These are phyloP conservation scores for Starmerella floricola DNA, from an alignment of 805 yeast genomes.

Conservation along the genomic window DNA sequence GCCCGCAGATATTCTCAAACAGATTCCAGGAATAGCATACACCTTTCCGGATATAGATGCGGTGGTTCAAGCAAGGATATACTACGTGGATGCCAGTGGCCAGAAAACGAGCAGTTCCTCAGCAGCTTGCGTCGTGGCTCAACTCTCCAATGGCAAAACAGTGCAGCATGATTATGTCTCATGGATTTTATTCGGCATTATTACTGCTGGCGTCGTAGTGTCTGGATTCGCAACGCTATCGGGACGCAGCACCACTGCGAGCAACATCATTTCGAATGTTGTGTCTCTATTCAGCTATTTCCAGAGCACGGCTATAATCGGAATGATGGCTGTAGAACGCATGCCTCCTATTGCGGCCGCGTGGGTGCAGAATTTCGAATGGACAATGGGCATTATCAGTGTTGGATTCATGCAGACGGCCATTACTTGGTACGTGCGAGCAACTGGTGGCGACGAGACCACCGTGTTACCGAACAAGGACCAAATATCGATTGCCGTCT, in stretches of 20 bases:
- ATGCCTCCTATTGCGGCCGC: slow-evolving; percentile 97
- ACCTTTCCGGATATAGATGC: slow-evolving; percentile 93
- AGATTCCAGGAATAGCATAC: slow-evolving; percentile 74
- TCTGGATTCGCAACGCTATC: slow-evolving; percentile 77
- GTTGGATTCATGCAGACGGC: slow-evolving; percentile 56
- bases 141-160: slow-evolving; percentile 75
- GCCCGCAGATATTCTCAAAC: slow-evolving; percentile 30
- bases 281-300: slow-evolving; percentile 85
- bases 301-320: slow-evolving; percentile 80
- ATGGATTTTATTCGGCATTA: slow-evolving; percentile 91
- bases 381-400: slow-evolving; percentile 88
- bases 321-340: slow-evolving; percentile 88
- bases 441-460: slow-evolving; percentile 84
- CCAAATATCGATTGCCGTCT: slow-evolving; percentile 72
- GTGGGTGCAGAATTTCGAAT: slow-evolving; percentile 92
- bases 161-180: slow-evolving; percentile 85
- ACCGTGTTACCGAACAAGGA: slow-evolving; percentile 55
- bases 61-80: slow-evolving; percentile 61
- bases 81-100: slow-evolving; percentile 36
- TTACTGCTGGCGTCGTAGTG: slow-evolving; percentile 76
- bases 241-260: slow-evolving; percentile 87
- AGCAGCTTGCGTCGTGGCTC: slow-evolving; percentile 87
- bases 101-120: slow-evolving; percentile 27
- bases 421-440: slow-evolving; percentile 23
- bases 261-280: slow-evolving; percentile 94